Evolutionary conservation across 2,329 filamentous ascomycete genomes (phyloP).

Genomic region (Aspergillus fumigatiaffinis): DNA sequence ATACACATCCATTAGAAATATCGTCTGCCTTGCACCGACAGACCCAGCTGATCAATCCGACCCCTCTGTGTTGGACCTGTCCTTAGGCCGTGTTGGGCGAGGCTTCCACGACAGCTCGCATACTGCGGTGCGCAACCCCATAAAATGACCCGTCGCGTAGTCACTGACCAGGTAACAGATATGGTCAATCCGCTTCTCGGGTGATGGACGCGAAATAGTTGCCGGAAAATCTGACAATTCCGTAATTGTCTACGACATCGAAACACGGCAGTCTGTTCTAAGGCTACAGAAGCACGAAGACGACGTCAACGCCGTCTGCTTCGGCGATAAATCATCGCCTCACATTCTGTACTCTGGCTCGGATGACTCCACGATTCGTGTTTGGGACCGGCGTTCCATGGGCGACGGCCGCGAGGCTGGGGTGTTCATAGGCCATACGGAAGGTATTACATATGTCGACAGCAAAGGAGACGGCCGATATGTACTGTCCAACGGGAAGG

Average conservation of each 20-base stretch:
- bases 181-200: constrained; percentile 89
- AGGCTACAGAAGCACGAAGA: constrained; percentile 73
- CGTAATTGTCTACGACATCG: constrained; percentile 89
- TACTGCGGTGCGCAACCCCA: constrained; percentile 40
- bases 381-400: constrained; percentile 83
- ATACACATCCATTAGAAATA: constrained; percentile 81
- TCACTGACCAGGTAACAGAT: constrained; percentile 49
- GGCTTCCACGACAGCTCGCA: constrained; percentile 31
- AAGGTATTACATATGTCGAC: constrained; percentile 64
- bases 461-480: constrained; percentile 88
- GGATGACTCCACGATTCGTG: constrained; percentile 88
- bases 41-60: constrained; percentile 78
- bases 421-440: constrained; percentile 62
- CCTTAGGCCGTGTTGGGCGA: constrained; percentile 38
- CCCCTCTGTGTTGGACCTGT: constrained; percentile 73
- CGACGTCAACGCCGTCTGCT: constrained; percentile 96
- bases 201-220: constrained; percentile 84
- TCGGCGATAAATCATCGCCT: constrained; percentile 80
- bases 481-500: constrained; percentile 89
- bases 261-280: constrained; percentile 70
- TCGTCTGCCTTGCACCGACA: constrained; percentile 81
- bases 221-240: constrained; percentile 77
- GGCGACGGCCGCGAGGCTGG: constrained; percentile 59
- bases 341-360: constrained; percentile 96
- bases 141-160: neutral